Conservation (phyloP, 768 basidiomycete genomes). For the Mycena leptocephala region DNA sequence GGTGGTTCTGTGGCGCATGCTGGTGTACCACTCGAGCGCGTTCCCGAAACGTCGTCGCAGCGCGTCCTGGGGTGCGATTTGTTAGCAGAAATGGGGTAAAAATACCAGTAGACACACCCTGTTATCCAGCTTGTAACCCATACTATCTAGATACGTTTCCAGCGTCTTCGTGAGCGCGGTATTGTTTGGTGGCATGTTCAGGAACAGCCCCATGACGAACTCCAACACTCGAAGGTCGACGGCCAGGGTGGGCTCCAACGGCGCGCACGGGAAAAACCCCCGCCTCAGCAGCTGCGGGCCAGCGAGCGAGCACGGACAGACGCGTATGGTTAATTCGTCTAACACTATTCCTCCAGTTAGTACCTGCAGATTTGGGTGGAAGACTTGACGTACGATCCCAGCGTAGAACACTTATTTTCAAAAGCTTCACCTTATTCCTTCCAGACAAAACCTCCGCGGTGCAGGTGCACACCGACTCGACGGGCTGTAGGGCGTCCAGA, state of each 20-base stretch:
- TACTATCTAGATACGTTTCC: conserved; percentile 39
- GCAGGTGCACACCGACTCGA: neutral
- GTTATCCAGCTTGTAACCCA: conserved; percentile 5
- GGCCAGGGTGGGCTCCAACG: conserved; percentile 47
- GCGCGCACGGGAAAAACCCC: conserved; percentile 48
- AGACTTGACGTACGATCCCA: too few relatives aligned
- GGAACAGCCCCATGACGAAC: conserved; percentile 45
- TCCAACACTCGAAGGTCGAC: conserved; percentile 49
- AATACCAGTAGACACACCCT: neutral
- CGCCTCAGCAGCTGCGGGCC: conserved; percentile 41
- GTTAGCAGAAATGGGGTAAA: neutral
- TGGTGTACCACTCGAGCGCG: conserved; percentile 45
- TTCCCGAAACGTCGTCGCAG: conserved; percentile 43
- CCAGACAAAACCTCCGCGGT: neutral
- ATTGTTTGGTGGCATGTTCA: conserved; percentile 44
- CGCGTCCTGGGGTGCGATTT: conserved; percentile 36
- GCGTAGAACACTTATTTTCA: neutral
- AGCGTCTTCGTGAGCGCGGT: conserved; percentile 47
- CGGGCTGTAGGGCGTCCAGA: neutral
- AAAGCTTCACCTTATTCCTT: neutral
- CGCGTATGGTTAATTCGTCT: neutral
- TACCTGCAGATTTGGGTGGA: too few relatives aligned
- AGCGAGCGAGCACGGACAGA: conserved; percentile 2
- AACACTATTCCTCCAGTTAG: neutral
- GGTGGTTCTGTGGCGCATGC: conserved; percentile 29